A percentile compares a stretch with the other conserved stretches of the same genome.
Evolutionary conservation across 148 eudicot species (phyloP).

Genomic region (Cornus florida): DNA sequence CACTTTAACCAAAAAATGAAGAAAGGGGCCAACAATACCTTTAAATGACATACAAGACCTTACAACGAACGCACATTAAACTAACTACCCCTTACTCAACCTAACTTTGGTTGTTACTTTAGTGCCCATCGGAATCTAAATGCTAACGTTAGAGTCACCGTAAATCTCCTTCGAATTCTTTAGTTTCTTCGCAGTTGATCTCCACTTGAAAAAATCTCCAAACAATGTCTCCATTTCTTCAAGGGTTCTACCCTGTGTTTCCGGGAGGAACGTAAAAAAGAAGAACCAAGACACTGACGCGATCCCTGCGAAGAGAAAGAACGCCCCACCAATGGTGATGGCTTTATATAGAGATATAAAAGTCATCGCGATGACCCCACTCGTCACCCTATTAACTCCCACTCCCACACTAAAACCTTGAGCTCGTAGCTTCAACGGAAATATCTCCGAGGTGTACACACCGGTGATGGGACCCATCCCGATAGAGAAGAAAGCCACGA

Average conservation of each 20-base stretch:
- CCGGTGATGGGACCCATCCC: slow-evolving; percentile 41
- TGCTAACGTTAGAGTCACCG: background rate
- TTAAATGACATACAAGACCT: too few relatives aligned
- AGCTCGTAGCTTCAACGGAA: slow-evolving; percentile 40
- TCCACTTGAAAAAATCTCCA: slow-evolving; percentile 46
- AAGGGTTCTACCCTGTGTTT: slow-evolving; percentile 67
- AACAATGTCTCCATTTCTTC: slow-evolving; percentile 68
- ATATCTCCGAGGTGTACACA: slow-evolving; percentile 43
- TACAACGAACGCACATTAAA: too few relatives aligned
- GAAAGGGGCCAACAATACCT: too few relatives aligned
- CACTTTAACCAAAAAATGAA: too few relatives aligned
- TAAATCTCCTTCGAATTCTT: slow-evolving; percentile 10
- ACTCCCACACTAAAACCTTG: slow-evolving; percentile 63
- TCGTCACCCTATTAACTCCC: slow-evolving; percentile 55
- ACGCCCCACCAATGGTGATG: slow-evolving; percentile 65
- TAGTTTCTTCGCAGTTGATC: slow-evolving; percentile 19
- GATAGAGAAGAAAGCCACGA: slow-evolving; percentile 35
- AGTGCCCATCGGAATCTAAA: slow-evolving; percentile 12
- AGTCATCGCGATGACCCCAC: slow-evolving; percentile 59
- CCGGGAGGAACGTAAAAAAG: slow-evolving; percentile 58
- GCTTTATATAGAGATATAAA: slow-evolving; percentile 48
- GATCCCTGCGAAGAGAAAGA: slow-evolving; percentile 49
- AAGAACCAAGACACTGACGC: slow-evolving; percentile 53
- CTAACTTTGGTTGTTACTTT: too few relatives aligned
- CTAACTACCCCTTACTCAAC: background rate